phyloP scores from a whole-genome alignment of 495 filamentous ascomycete genomes.

The Astrocystis sublimbata region DNA sequence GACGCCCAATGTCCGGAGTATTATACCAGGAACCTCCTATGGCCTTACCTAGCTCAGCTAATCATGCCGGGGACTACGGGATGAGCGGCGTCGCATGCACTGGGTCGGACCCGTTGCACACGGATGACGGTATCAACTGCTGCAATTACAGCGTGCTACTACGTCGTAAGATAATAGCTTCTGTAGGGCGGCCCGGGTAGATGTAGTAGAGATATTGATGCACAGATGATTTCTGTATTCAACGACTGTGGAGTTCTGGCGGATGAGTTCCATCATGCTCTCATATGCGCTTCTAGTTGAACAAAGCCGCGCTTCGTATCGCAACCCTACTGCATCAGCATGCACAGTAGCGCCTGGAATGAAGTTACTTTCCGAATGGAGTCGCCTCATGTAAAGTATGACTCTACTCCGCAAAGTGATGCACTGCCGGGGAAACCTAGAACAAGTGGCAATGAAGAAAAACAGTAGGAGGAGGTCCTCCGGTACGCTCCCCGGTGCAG shows the following conservation, averaged over 20 bases:
- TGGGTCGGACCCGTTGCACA: not conserved
- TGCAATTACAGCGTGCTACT: not conserved
- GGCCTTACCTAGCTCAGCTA: not conserved
- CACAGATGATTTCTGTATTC: not conserved
- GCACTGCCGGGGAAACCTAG: not conserved
- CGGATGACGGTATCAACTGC: not conserved
- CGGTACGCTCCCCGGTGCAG: too few relatives aligned
- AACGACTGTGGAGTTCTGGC: not conserved
- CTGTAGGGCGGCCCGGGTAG: not conserved
- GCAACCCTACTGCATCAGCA: not conserved
- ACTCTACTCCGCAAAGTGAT: not conserved
- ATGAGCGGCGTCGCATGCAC: not conserved
- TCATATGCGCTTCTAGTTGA: not conserved
- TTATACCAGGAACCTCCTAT: not conserved
- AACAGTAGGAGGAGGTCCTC: not conserved
- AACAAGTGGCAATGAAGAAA: not conserved
- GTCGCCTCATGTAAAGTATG: not conserved
- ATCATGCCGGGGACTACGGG: not conserved
- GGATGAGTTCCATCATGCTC: not conserved
- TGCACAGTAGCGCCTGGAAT: not conserved
- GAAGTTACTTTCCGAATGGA: not conserved
- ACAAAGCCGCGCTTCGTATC: conserved; percentile 1
- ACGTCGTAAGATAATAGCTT: not conserved
- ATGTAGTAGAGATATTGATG: not conserved
- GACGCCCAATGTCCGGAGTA: not conserved